Conservation (phyloP, 129 eudicot species). For the Tagetes erecta region DNA sequence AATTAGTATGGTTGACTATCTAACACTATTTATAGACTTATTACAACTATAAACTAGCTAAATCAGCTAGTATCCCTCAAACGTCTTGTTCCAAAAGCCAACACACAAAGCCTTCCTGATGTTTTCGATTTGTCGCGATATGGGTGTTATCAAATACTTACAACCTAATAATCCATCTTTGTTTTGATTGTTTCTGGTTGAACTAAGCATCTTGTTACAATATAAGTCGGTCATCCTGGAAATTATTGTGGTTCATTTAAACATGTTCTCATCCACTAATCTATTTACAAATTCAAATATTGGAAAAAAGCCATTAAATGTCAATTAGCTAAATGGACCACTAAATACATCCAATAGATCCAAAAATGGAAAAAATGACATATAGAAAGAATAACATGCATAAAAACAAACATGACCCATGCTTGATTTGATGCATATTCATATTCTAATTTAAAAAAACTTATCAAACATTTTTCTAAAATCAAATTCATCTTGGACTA, state of each 20-base stretch:
- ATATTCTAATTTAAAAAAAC: background rate
- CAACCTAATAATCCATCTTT: background rate
- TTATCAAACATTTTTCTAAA: background rate
- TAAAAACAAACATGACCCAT: slow-evolving; percentile 5
- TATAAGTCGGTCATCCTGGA: background rate
- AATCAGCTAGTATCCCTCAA: background rate
- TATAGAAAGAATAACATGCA: background rate
- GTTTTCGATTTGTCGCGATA: background rate
- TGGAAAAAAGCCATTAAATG: slow-evolving; percentile 19
- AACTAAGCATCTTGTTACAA: background rate
- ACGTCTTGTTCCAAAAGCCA: too few species aligned
- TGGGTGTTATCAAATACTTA: background rate
- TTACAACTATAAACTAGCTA: background rate
- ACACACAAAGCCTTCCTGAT: too few species aligned
- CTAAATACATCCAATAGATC: slow-evolving; percentile 6
- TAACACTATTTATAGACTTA: background rate
- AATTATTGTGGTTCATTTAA: background rate
- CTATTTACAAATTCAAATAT: background rate
- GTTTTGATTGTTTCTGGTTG: background rate
- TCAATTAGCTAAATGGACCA: slow-evolving; percentile 8
- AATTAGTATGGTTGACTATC: background rate
- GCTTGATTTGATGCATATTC: slow-evolving; percentile 14
- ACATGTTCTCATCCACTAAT: background rate
- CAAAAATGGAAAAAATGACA: background rate
- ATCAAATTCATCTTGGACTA: background rate